Evolutionary conservation across 768 basidiomycete species (phyloP).

Genomic region (Mycena maculata): DNA sequence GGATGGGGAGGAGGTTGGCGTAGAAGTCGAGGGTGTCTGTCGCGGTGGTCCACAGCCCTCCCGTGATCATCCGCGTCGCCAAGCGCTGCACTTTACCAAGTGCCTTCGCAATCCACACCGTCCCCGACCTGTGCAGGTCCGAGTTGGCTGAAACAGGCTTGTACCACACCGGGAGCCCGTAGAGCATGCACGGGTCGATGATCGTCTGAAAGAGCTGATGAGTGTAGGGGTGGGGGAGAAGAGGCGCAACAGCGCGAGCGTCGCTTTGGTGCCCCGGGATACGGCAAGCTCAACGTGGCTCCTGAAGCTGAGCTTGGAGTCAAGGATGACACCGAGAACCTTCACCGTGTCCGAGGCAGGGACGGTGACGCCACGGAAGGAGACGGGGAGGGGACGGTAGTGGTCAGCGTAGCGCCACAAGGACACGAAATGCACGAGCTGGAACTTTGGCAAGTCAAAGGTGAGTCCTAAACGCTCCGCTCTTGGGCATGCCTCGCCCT

Average conservation of each 20-base stretch:
- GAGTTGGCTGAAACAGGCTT: too few species aligned
- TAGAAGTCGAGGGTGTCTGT: neutral
- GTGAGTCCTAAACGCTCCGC: neutral
- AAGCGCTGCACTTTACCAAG: neutral
- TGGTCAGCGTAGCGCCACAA: neutral
- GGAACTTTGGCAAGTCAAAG: slow-evolving; percentile 14
- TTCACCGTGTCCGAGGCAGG: neutral
- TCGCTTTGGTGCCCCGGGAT: neutral
- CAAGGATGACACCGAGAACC: slow-evolving; percentile 29
- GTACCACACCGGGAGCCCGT: too few species aligned
- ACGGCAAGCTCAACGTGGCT: slow-evolving; percentile 20
- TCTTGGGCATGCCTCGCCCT: too few species aligned
- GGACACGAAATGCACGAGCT: slow-evolving; percentile 8
- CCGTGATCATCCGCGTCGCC: neutral
- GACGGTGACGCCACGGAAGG: slow-evolving; percentile 15
- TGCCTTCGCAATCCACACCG: too few species aligned
- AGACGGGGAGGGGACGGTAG: neutral
- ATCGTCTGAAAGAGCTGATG: too few species aligned
- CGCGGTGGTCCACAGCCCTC: neutral
- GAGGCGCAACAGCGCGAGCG: too few species aligned
- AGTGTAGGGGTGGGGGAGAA: too few species aligned
- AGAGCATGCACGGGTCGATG: too few species aligned
- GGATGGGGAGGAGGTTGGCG: too few species aligned
- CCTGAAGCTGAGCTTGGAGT: slow-evolving; percentile 26
- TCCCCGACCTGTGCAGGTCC: too few species aligned